These are phyloP conservation scores for Exophiala calicioides DNA, from an alignment of 2,329 filamentous ascomycete species.

Conservation along the genomic window DNA sequence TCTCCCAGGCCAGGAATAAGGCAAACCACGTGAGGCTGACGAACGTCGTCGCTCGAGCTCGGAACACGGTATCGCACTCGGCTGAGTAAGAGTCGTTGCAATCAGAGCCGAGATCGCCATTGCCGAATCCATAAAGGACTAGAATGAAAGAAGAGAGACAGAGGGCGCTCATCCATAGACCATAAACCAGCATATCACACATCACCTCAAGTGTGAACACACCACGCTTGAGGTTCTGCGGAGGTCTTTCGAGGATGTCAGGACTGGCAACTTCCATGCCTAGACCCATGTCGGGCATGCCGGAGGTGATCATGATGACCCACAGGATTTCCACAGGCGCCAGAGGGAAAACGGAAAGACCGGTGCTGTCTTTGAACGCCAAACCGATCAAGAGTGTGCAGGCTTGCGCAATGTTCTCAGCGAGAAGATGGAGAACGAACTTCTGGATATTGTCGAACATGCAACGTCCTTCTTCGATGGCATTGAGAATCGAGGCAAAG, in stretches of 20 bases:
- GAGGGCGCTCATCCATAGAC: constrained; percentile 72
- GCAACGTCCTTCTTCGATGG: constrained; percentile 78
- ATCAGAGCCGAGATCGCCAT: constrained; percentile 58
- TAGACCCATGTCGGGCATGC: constrained; percentile 83
- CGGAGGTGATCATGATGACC: constrained; percentile 93
- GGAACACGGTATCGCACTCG: constrained; percentile 65
- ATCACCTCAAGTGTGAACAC: constrained; percentile 74
- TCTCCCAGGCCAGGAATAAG: constrained; percentile 76
- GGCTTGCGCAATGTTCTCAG: constrained; percentile 81
- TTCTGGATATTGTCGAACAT: constrained; percentile 92
- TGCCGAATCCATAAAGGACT: constrained; percentile 63
- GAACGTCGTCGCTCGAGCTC: constrained; percentile 71
- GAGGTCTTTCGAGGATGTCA: constrained; percentile 78
- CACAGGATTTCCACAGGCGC: constrained; percentile 85
- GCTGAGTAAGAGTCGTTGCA: constrained; percentile 62
- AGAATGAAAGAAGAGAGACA: constrained; percentile 65
- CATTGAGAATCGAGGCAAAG: constrained; percentile 82
- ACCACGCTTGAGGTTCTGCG: constrained; percentile 58
- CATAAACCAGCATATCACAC: constrained; percentile 77
- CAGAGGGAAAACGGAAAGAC: constrained; percentile 80
- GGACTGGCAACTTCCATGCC: constrained; percentile 74
- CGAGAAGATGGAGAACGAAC: constrained; percentile 77
- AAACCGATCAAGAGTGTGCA: constrained; percentile 78
- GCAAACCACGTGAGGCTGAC: constrained; percentile 75
- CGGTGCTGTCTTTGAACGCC: constrained; percentile 70